Base-by-base conservation (phyloP, 768 basidiomycete species). In the Clitopilus passeckerianus region DNA sequence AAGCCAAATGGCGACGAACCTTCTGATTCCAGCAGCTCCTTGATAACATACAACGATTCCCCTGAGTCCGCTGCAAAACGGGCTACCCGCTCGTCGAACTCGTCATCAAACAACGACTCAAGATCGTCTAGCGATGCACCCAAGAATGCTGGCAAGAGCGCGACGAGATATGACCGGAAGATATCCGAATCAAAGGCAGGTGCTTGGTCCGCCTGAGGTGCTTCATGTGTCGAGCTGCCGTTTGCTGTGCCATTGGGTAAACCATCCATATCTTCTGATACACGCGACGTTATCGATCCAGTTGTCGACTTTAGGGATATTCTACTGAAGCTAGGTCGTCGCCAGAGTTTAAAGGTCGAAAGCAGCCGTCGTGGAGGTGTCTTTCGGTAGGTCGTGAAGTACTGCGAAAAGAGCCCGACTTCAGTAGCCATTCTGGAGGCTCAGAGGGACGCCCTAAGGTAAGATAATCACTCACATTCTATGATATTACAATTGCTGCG, bases 41-140 rank as follows among this genome's bases (percentile, higher is more conserved):
- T 93, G 35, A 91, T 86, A 27, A 95, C 86, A 71, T 94, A 95
- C 50, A 94, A 76, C 27, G 88, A 90, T 14, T 84, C 90, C 6
- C 86, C 86, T 27, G 82, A 84, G 63, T 95, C 93, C 3, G 77
- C 75, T 7, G 90, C 86, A 74, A 94, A 95, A 58, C 87, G 82
- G 54, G 81, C 70, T 20, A 93, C 87, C 64, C 84, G 86, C 63
- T 90, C 91, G 58, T 87, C 81, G 62, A 92, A 95, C 56, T 84
- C 83, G 54, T 81, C 79, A 65, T 91, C 87, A 63, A 94, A 86
- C 34, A 90, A 68, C 0, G 82, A 75, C 35, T 87, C 79, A 1
- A 95, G 75, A 58, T 94, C 91, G 41, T 78, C 75, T 0, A 77
- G 77, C 10, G 75, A 67, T 1, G 91, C 87, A n/a, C 86, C 91